Conservation (phyloP, 441 rosid genomes). For the Mallotus repandus region DNA sequence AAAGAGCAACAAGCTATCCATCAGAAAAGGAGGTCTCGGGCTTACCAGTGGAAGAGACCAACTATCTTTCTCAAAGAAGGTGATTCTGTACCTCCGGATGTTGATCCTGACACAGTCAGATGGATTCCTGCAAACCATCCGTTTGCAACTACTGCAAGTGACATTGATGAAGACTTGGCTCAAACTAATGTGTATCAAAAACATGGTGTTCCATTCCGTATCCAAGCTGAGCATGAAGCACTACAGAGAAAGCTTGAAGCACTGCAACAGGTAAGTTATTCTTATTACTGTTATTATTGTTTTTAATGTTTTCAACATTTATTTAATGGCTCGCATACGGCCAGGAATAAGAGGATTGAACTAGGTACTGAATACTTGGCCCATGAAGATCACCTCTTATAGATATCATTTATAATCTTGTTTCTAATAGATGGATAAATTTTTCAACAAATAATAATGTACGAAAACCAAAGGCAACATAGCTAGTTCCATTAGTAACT, state of each 20-base stretch:
- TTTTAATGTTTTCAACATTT: not conserved
- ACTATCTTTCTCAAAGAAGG: conserved; percentile 90
- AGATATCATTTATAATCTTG: not conserved
- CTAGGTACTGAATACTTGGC: not conserved
- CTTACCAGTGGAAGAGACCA: conserved; percentile 95
- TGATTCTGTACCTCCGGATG: conserved; percentile 78
- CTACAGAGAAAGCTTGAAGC: conserved; percentile 84
- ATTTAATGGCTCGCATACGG: not conserved
- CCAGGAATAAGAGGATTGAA: not conserved
- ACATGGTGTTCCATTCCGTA: conserved; percentile 91
- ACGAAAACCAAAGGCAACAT: too few relatives aligned
- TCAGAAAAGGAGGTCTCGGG: conserved; percentile 90
- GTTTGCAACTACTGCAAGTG: conserved; percentile 83
- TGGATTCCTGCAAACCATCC: conserved; percentile 99
- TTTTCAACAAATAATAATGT: too few relatives aligned
- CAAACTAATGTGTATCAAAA: conserved; percentile 90
- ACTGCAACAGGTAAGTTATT: conserved; percentile 55
- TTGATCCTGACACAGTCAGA: conserved; percentile 84
- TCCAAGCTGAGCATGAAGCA: conserved; percentile 92
- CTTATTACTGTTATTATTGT: too few relatives aligned
- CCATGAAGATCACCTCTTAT: not conserved
- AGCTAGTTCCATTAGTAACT: too few relatives aligned
- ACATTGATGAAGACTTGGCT: conserved; percentile 88
- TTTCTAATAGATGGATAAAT: too few relatives aligned
- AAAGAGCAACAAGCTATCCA: conserved; percentile 70